Conservation (phyloP, 1,139 yeast species). For the Pichia sp. region DNA sequence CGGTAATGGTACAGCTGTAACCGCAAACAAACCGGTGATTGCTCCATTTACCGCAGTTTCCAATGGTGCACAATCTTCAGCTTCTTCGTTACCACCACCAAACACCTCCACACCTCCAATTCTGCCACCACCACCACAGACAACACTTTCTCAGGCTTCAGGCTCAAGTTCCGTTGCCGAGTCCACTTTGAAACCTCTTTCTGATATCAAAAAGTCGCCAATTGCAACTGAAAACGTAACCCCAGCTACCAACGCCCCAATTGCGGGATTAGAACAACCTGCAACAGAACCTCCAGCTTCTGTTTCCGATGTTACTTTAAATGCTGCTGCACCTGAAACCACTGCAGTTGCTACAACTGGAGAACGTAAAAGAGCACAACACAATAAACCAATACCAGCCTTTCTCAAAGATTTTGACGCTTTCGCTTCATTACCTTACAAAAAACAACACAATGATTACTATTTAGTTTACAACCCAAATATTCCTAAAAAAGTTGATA, state of each 20-base stretch:
- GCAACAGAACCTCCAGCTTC: conserved; percentile 1
- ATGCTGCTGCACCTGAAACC: conserved; percentile 10
- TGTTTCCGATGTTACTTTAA: conserved; percentile 10
- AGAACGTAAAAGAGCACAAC: conserved; percentile 36
- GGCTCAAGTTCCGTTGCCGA: not conserved
- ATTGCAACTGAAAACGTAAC: conserved; percentile 1
- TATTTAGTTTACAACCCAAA: conserved; percentile 89
- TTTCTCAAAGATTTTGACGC: conserved; percentile 80
- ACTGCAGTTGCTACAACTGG: not conserved
- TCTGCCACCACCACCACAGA: not conserved
- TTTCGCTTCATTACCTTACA: conserved; percentile 66
- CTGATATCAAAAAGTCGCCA: not conserved
- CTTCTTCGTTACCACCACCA: not conserved
- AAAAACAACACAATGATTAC: conserved; percentile 81
- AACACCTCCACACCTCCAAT: not conserved
- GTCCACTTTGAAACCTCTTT: not conserved
- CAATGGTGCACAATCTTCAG: not conserved
- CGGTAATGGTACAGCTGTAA: conserved; percentile 18
- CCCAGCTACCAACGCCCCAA: conserved; percentile 1
- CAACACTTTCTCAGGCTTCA: not conserved
- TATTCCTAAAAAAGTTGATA: conserved; percentile 66
- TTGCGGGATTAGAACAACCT: conserved; percentile 1
- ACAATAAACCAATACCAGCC: conserved; percentile 71
- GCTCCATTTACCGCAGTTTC: conserved; percentile 1
- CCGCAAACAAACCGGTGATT: conserved; percentile 4